These are phyloP conservation scores for Ustilaginoidea virens DNA, from an alignment of 2,329 filamentous ascomycete genomes.

Conservation along the genomic window DNA sequence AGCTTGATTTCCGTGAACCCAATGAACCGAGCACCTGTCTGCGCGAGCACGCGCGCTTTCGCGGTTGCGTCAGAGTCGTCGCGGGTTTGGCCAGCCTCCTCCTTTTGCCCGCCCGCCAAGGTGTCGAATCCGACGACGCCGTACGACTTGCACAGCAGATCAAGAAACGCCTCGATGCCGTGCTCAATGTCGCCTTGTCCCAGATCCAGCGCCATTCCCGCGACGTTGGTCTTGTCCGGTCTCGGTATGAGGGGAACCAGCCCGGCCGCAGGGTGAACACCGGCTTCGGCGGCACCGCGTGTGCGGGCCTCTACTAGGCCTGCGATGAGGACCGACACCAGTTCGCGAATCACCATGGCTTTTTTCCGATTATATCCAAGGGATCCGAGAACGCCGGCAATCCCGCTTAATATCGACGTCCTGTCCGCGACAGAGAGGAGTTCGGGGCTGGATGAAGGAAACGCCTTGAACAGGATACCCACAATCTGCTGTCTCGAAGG, in stretches of 20 bases:
- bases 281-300: slow-evolving; percentile 85
- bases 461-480: slow-evolving; percentile 50
- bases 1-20: slow-evolving; percentile 71
- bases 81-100: slow-evolving; percentile 9
- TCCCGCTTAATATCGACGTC: slow-evolving; percentile 66
- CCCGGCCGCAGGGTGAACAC: slow-evolving; percentile 84
- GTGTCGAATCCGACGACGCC: slow-evolving; percentile 43
- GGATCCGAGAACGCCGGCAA: slow-evolving; percentile 69
- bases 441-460: slow-evolving; percentile 52
- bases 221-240: slow-evolving; percentile 31
- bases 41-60: slow-evolving; percentile 41
- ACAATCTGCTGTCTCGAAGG: slow-evolving; percentile 49
- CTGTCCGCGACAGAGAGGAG: slow-evolving; percentile 59
- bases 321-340: slow-evolving; percentile 68
- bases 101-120: slow-evolving; percentile 13
- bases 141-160: slow-evolving; percentile 45
- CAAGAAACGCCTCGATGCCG: slow-evolving; percentile 48
- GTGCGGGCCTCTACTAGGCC: slow-evolving; percentile 84
- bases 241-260: slow-evolving; percentile 54
- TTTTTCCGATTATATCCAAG: slow-evolving; percentile 79
- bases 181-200: slow-evolving; percentile 49
- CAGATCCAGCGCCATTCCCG: slow-evolving; percentile 39
- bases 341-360: slow-evolving; percentile 73
- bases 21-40: slow-evolving; percentile 47
- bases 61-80: slow-evolving; percentile 36